Conservation (phyloP, 164 flowering plant genomes). For the Protea cynaroides region DNA sequence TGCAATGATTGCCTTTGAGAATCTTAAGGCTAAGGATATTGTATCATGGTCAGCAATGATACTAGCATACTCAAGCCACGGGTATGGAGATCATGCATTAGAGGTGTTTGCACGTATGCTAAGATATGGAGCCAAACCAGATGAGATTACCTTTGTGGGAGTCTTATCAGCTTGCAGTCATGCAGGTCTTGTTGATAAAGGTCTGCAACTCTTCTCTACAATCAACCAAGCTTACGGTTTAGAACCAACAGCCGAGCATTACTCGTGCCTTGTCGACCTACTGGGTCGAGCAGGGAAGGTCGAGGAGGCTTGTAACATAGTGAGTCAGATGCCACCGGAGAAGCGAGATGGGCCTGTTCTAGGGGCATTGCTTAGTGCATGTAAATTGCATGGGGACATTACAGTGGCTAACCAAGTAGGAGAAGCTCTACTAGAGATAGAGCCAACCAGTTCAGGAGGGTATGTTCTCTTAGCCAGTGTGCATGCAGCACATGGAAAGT, state of each 20-base stretch:
- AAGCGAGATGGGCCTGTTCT: conserved; percentile 40
- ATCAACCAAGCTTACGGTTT: conserved; percentile 37
- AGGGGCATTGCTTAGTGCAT: conserved; percentile 52
- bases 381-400: conserved; percentile 39
- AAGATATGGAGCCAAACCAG: conserved; percentile 37
- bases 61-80: conserved; percentile 47
- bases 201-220: conserved; percentile 35
- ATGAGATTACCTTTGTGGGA: conserved; percentile 51
- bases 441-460: conserved; percentile 38
- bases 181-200: conserved; percentile 47
- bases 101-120: conserved; percentile 43
- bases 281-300: conserved; percentile 48
- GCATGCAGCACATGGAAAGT: conserved; percentile 44
- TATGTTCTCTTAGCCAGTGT: conserved; percentile 42
- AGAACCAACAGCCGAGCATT: conserved; percentile 48
- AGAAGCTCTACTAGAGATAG: conserved; percentile 34
- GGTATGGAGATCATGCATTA: conserved; percentile 36
- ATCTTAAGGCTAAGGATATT: conserved; percentile 33
- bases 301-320: conserved; percentile 36
- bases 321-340: conserved; percentile 28
- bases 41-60: conserved; percentile 67
- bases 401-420: conserved; percentile 34
- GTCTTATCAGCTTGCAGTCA: conserved; percentile 58
- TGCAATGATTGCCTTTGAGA: conserved; percentile 33
- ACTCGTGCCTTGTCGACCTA: conserved; percentile 51